A percentile compares a stretch with the other conserved stretches of the same genome.
Conservation (phyloP, 2,329 filamentous ascomycete genomes). For the Colletotrichum chlorophyti region DNA sequence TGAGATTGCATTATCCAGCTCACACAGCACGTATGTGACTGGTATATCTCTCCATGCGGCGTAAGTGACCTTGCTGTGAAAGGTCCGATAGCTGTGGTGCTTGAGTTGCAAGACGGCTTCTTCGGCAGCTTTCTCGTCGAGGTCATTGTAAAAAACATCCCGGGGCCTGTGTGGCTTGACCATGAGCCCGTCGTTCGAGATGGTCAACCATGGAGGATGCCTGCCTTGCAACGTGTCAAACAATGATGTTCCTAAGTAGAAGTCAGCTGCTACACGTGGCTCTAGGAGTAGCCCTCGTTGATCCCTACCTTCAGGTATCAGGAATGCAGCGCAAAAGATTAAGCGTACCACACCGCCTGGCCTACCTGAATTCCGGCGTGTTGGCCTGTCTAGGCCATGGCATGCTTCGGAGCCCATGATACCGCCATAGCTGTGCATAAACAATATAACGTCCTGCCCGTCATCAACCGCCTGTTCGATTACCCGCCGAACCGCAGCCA, state of each 20-base stretch:
- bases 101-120: background rate
- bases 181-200: background rate
- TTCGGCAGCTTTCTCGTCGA: background rate
- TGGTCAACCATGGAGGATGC: background rate
- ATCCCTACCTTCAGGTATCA: background rate
- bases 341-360: conserved; percentile 40
- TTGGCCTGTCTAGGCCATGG: conserved; percentile 37
- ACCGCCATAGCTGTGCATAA: conserved; percentile 48
- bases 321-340: conserved; percentile 28
- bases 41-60: conserved; percentile 8
- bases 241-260: background rate
- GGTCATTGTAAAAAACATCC: background rate
- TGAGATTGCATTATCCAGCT: background rate
- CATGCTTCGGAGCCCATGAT: conserved; percentile 40
- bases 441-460: conserved; percentile 44
- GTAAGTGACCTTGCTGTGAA: conserved; percentile 10
- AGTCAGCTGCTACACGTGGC: background rate
- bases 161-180: background rate
- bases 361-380: conserved; percentile 35
- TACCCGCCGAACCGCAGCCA: conserved; percentile 35
- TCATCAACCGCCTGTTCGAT: conserved; percentile 40
- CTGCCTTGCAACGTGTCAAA: background rate
- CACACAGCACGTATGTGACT: conserved; percentile 7
- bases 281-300: background rate
- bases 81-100: background rate